Evolutionary conservation across 2,329 filamentous ascomycete species (phyloP).

Genomic region (Xylariaceae sp.): DNA sequence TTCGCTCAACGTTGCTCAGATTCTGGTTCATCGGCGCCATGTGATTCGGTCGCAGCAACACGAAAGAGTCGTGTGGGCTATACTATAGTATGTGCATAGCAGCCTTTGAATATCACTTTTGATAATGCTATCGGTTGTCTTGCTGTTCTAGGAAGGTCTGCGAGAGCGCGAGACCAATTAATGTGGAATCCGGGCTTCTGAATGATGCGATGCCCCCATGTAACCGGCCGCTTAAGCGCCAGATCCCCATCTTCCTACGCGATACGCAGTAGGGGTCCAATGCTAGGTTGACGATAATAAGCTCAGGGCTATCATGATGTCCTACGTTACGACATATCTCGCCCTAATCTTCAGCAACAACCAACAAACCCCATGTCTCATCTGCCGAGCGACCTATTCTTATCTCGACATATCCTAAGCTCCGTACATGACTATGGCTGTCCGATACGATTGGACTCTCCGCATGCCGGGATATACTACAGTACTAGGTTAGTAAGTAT

Average conservation of each 20-base stretch:
- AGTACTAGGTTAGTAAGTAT: too few species aligned
- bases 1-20: not conserved
- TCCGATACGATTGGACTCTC: slow-evolving; percentile 5
- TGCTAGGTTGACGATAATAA: slow-evolving; percentile 8
- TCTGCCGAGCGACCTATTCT: slow-evolving; percentile 18
- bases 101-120: slow-evolving; percentile 12
- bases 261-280: not conserved
- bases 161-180: slow-evolving; percentile 14
- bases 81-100: not conserved
- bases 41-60: not conserved
- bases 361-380: slow-evolving; percentile 10
- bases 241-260: not conserved
- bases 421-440: slow-evolving; percentile 4
- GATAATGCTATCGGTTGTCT: slow-evolving; percentile 23
- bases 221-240: not conserved
- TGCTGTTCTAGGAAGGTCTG: slow-evolving; percentile 36
- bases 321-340: not conserved
- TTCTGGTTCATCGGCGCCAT: not conserved
- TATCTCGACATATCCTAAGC: slow-evolving; percentile 16
- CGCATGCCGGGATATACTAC: slow-evolving; percentile 16
- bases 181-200: not conserved
- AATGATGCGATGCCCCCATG: slow-evolving; percentile 6
- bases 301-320: not conserved
- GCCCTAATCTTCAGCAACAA: not conserved
- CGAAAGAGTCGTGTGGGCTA: slow-evolving; percentile 7